A percentile compares a stretch with the other conserved stretches of the same genome.
phyloP scores from a whole-genome alignment of 1,139 yeast genomes.

The Pichia kudriavzevii region DNA sequence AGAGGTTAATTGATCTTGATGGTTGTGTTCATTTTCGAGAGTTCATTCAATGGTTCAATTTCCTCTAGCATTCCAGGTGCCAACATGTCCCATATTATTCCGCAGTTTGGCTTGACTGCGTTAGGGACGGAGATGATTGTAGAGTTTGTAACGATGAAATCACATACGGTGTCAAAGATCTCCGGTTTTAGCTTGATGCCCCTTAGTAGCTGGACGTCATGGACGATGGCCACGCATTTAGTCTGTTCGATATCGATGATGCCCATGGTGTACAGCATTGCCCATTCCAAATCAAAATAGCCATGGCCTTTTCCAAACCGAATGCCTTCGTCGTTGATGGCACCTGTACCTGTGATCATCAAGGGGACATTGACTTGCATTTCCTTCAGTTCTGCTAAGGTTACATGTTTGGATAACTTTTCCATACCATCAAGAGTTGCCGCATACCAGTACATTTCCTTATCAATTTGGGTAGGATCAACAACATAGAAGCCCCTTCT shows the following conservation, averaged over 20 bases:
- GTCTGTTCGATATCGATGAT: conserved; percentile 18
- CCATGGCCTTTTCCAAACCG: conserved; percentile 28
- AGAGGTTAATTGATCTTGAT: no score
- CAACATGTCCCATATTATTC: conserved; percentile 24
- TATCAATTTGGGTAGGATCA: conserved; percentile 22
- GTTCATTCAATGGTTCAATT: conserved; percentile 24
- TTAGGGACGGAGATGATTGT: conserved; percentile 14
- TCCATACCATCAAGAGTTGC: conserved; percentile 27
- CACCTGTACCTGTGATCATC: conserved; percentile 28
- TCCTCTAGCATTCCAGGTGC: conserved; percentile 23
- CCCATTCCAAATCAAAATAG: conserved; percentile 27
- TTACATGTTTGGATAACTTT: conserved; percentile 17
- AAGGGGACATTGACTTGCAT: conserved; percentile 13
- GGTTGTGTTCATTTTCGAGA: conserved; percentile 9
- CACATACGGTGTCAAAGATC: conserved; percentile 26
- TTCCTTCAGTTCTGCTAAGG: conserved; percentile 16
- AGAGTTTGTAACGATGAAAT: conserved; percentile 23
- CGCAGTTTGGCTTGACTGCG: conserved; percentile 23
- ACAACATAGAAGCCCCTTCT: conserved; percentile 23
- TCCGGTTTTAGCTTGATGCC: conserved; percentile 22
- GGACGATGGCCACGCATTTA: conserved; percentile 25
- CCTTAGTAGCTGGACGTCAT: conserved; percentile 24
- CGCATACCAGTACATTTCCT: conserved; percentile 18
- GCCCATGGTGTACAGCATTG: conserved; percentile 23
- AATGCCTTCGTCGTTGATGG: conserved; percentile 25